phyloP scores from a whole-genome alignment of 2,329 filamentous ascomycete genomes.

The Cladophialophora carrionii region DNA sequence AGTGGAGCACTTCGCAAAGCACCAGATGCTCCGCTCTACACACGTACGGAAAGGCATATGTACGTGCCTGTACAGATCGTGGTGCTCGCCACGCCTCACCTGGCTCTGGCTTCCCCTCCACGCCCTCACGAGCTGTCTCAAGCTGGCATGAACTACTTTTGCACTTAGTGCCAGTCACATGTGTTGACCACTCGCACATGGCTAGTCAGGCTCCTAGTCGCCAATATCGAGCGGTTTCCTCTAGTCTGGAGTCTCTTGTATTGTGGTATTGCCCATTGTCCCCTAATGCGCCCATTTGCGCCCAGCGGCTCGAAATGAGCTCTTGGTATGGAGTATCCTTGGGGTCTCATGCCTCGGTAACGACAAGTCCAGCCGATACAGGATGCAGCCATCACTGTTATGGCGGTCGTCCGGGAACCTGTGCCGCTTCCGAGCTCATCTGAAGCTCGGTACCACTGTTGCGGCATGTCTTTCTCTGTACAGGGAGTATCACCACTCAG shows the following conservation, averaged over 20 bases:
- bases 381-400: too few species aligned
- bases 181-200: background rate
- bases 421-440: background rate
- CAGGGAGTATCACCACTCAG: background rate
- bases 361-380: background rate
- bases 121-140: too few species aligned
- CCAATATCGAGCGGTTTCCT: background rate
- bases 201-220: background rate
- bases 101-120: too few species aligned
- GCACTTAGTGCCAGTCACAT: too few species aligned
- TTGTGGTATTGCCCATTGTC: background rate
- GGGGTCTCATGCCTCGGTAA: background rate
- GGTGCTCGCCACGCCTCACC: too few species aligned
- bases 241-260: too few species aligned
- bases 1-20: background rate
- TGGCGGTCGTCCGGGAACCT: background rate
- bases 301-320: background rate
- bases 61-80: background rate
- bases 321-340: background rate
- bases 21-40: background rate
- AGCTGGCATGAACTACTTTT: background rate
- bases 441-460: background rate
- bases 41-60: background rate
- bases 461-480: background rate
- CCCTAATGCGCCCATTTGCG: background rate